Conservation (phyloP, 768 basidiomycete genomes). For the Agrocybe pediades region DNA sequence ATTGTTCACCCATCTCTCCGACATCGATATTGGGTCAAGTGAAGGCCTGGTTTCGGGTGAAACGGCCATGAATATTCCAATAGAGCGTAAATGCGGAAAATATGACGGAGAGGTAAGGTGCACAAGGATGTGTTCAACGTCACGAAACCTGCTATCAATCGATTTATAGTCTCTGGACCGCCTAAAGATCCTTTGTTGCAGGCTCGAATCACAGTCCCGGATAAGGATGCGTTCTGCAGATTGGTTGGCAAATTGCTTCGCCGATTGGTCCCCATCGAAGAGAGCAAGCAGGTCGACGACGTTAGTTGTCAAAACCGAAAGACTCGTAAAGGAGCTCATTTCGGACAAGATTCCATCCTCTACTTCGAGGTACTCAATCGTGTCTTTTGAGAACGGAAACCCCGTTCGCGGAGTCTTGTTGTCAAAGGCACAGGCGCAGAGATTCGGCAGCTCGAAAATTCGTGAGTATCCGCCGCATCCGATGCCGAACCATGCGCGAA, state of each 20-base stretch:
- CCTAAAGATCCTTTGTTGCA: neutral
- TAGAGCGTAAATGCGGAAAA: conserved; percentile 1
- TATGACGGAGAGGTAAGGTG: neutral
- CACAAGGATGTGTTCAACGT: neutral
- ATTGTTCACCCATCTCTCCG: conserved; percentile 7
- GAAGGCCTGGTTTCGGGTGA: neutral
- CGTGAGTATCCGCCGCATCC: neutral
- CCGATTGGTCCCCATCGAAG: neutral
- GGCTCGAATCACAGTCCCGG: neutral
- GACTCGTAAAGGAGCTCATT: neutral
- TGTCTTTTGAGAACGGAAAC: neutral
- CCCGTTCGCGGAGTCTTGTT: neutral
- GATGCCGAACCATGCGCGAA: conserved; percentile 21
- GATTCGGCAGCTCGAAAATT: conserved; percentile 6
- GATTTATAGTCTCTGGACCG: neutral
- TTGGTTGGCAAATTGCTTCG: neutral
- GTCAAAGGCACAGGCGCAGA: conserved; percentile 15
- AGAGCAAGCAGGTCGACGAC: neutral
- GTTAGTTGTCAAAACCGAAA: neutral
- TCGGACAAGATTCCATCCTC: neutral
- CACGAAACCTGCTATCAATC: neutral
- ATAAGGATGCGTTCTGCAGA: neutral
- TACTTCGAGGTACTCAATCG: conserved; percentile 15
- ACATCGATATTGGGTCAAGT: conserved; percentile 1
- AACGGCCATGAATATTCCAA: conserved; percentile 10